Percentiles rank a stretch among this genome's conserved stretches.
Evolutionary conservation across 2,329 filamentous ascomycete genomes (phyloP).

Genomic region (Cryphonectria carpinicola): DNA sequence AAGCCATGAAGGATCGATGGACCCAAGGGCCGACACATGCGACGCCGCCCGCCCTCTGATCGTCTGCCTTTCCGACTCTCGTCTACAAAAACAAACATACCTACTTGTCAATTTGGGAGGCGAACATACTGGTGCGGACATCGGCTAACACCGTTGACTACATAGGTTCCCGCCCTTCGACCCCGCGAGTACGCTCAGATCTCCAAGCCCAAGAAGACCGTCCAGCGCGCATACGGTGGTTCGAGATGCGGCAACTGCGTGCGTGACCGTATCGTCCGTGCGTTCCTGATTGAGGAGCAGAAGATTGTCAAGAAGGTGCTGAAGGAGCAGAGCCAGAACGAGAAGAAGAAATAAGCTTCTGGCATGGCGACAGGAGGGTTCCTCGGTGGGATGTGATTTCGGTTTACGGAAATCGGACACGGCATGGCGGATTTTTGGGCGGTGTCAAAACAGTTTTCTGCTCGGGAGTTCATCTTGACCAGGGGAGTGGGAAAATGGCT

Average conservation of each 20-base stretch:
- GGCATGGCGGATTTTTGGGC: constrained; percentile 28
- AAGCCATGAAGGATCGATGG: not conserved
- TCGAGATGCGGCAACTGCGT: constrained; percentile 99
- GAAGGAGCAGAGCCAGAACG: constrained; percentile 88
- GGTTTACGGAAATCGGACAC: constrained; percentile 38
- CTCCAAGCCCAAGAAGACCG: constrained; percentile 99
- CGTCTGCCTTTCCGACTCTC: constrained; percentile 5
- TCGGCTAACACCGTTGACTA: constrained; percentile 36
- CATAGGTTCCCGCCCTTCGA: constrained; percentile 89
- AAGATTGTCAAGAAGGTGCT: constrained; percentile 99
- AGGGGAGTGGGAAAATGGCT: constrained; percentile 45
- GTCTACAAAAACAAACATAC: not conserved
- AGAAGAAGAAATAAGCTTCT: constrained; percentile 71
- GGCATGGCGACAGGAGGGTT: constrained; percentile 37
- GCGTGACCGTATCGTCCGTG: constrained; percentile 94
- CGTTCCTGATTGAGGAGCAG: constrained; percentile 99
- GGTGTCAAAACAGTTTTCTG: constrained; percentile 51
- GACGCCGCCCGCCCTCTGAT: not conserved
- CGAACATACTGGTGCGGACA: not conserved
- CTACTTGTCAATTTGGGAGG: not conserved
- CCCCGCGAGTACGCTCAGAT: constrained; percentile 97
- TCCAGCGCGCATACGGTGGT: constrained; percentile 97
- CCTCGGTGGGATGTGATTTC: constrained; percentile 34
- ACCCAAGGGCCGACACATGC: not conserved
- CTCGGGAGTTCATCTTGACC: constrained; percentile 53